These are phyloP conservation scores for Porodaedalea pini DNA, from an alignment of 1,284 basidiomycete species.

Conservation along the genomic window DNA sequence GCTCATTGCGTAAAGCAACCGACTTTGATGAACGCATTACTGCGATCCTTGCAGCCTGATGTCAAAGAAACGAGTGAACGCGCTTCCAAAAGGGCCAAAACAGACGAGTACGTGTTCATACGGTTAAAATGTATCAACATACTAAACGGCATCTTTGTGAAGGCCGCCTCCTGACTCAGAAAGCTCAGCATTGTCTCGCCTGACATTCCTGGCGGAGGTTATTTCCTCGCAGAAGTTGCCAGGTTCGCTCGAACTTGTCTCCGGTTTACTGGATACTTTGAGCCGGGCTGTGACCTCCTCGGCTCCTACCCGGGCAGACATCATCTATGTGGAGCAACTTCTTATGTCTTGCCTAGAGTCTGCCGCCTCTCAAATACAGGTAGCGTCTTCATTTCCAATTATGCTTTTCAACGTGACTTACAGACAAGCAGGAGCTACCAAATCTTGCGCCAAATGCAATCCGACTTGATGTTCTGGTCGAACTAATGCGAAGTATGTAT, in stretches of 20 bases:
- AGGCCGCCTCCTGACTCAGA: neutral
- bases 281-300: slow-evolving; percentile 60
- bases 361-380: slow-evolving; percentile 59
- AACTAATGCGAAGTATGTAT: slow-evolving; percentile 73
- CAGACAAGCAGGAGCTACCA: slow-evolving; percentile 37
- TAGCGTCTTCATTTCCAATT: slow-evolving; percentile 27
- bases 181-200: slow-evolving; percentile 38
- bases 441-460: slow-evolving; percentile 50
- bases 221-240: slow-evolving; percentile 61
- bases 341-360: slow-evolving; percentile 80
- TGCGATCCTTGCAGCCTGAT: slow-evolving; percentile 51
- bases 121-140: neutral
- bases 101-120: slow-evolving; percentile 46
- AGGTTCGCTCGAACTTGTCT: slow-evolving; percentile 69
- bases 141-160: neutral
- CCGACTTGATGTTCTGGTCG: slow-evolving; percentile 79
- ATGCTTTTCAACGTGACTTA: neutral
- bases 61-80: slow-evolving; percentile 41
- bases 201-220: slow-evolving; percentile 71
- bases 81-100: slow-evolving; percentile 59
- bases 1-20: slow-evolving; percentile 46
- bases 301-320: slow-evolving; percentile 50
- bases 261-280: slow-evolving; percentile 72
- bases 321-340: slow-evolving; percentile 82
- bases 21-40: slow-evolving; percentile 53